These are phyloP conservation scores for Anthoceros angustus DNA, from an alignment of 225 moss, liverwort and hornwort species.

Conservation along the genomic window DNA sequence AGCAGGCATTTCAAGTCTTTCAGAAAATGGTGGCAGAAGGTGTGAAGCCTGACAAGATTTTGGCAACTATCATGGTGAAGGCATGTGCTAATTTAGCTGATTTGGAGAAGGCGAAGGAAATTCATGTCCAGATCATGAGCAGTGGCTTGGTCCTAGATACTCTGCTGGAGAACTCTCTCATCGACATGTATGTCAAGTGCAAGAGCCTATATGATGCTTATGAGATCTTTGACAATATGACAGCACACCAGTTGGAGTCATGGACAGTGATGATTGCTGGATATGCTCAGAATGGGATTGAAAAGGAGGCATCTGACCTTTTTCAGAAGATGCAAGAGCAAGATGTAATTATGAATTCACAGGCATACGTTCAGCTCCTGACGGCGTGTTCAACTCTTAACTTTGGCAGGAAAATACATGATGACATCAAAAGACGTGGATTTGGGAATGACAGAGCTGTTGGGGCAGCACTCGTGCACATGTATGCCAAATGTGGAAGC, in stretches of 20 bases:
- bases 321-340: neutral
- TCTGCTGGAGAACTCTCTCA: neutral
- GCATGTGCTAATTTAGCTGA: neutral
- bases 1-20: neutral
- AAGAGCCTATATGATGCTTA: neutral
- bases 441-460: neutral
- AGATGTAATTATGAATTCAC: neutral
- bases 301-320: neutral
- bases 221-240: neutral
- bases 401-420: neutral
- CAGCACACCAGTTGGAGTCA: neutral
- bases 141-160: neutral
- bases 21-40: neutral
- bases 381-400: neutral
- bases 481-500: neutral
- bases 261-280: neutral
- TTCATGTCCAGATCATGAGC: neutral
- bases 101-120: neutral
- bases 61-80: neutral
- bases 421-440: neutral
- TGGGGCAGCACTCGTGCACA: neutral
- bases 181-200: constrained; percentile 3
- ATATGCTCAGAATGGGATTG: neutral
- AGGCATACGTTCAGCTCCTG: neutral
- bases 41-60: neutral